Evolutionary conservation across 2,329 filamentous ascomycete species (phyloP).

Genomic region (Fusarium austroafricanum): DNA sequence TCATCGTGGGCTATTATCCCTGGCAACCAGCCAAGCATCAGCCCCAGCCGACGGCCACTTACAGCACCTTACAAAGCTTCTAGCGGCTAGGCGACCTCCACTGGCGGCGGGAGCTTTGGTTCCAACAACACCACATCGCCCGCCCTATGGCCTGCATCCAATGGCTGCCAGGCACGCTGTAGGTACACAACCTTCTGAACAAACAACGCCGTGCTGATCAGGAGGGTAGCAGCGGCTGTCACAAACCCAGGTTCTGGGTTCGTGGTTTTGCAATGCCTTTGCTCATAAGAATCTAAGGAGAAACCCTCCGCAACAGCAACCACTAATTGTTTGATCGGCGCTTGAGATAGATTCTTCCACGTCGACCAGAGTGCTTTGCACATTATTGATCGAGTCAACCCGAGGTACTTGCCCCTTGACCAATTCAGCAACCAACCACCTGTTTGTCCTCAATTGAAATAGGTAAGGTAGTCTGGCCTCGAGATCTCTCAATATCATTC

Average conservation of each 20-base stretch:
- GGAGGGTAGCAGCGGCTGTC: constrained; percentile 17
- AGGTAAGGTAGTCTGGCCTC: neutral
- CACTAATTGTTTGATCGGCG: neutral
- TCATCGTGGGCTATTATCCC: constrained; percentile 34
- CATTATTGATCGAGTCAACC: neutral
- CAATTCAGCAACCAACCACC: neutral
- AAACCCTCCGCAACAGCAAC: constrained; percentile 15
- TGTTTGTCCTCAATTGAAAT: neutral
- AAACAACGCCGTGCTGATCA: constrained; percentile 14
- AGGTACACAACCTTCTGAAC: constrained; percentile 11
- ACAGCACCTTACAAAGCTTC: constrained; percentile 15
- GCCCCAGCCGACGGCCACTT: constrained; percentile 26
- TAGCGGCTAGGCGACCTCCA: constrained; percentile 16
- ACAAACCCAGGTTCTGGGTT: constrained; percentile 21
- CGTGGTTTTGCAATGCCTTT: neutral
- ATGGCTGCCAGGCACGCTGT: constrained; percentile 26
- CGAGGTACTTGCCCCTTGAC: neutral
- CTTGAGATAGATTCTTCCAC: neutral
- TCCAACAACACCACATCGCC: constrained; percentile 25
- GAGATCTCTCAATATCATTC: neutral
- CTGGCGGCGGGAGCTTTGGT: constrained; percentile 16
- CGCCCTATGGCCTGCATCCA: constrained; percentile 23
- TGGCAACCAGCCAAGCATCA: constrained; percentile 3
- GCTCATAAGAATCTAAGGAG: constrained; percentile 2
- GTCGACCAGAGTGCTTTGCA: neutral